A percentile compares a stretch with the other conserved stretches of the same genome.
phyloP scores from a whole-genome alignment of 768 basidiomycete species.

The Gymnopilus dilepis region DNA sequence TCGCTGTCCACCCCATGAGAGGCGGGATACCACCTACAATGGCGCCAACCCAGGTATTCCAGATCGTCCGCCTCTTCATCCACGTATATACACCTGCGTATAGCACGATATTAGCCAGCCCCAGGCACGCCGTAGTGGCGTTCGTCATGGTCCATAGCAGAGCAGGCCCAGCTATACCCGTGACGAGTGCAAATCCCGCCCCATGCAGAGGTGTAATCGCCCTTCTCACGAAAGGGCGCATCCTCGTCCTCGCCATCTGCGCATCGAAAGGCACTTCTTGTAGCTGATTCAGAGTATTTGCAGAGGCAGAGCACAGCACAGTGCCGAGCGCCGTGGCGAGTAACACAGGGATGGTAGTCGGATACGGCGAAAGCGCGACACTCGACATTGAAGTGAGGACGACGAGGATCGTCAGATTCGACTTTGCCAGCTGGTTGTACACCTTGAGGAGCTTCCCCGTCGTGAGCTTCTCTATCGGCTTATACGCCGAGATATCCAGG shows the following conservation, averaged over 20 bases:
- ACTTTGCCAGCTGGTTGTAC: conserved; percentile 85
- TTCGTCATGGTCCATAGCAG: conserved; percentile 85
- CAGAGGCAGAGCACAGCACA: conserved; percentile 88
- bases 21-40: conserved; percentile 94
- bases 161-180: conserved; percentile 79
- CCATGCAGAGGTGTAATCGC: conserved; percentile 90
- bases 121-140: conserved; percentile 84
- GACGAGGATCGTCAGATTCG: conserved; percentile 81
- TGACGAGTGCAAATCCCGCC: conserved; percentile 72
- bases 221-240: conserved; percentile 82
- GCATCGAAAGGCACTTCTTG: conserved; percentile 96
- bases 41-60: conserved; percentile 94
- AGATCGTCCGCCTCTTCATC: conserved; percentile 80
- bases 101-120: conserved; percentile 81
- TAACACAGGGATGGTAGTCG: conserved; percentile 82
- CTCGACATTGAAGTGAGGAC: conserved; percentile 91
- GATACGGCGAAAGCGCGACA: conserved; percentile 90
- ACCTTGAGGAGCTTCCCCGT: conserved; percentile 59
- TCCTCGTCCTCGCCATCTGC: conserved; percentile 92
- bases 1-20: conserved; percentile 98
- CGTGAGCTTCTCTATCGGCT: conserved; percentile 48
- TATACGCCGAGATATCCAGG: conserved; percentile 29
- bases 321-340: conserved; percentile 90
- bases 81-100: conserved; percentile 95
- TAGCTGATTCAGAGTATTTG: conserved; percentile 94